Conservation (phyloP, 129 eudicot species). For the Helichrysum umbraculigerum region DNA sequence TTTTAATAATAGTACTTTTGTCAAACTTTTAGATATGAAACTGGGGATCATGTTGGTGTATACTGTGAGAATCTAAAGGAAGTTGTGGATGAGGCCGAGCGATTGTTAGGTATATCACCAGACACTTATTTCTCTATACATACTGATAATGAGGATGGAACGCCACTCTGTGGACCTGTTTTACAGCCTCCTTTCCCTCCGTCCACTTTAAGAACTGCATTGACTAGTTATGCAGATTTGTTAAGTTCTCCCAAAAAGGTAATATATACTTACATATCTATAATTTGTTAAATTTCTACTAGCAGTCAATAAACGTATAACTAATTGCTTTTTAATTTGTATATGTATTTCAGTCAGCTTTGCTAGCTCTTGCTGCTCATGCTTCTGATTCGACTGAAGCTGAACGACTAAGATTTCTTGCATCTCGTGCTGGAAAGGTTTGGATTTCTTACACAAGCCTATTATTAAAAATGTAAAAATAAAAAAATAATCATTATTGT, state of each 20-base stretch:
- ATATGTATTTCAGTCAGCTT: constrained; percentile 60
- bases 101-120: constrained; percentile 58
- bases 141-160: constrained; percentile 75
- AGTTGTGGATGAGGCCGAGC: constrained; percentile 83
- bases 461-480: background rate
- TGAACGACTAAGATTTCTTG: constrained; percentile 78
- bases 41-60: constrained; percentile 98
- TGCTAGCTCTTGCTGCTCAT: constrained; percentile 85
- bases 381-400: constrained; percentile 94
- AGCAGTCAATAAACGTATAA: background rate
- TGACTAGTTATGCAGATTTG: constrained; percentile 79
- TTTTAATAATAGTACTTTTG: background rate
- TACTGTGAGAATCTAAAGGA: constrained; percentile 83
- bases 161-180: constrained; percentile 63
- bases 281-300: background rate
- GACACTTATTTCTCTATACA: constrained; percentile 82
- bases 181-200: constrained; percentile 94
- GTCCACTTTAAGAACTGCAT: constrained; percentile 80
- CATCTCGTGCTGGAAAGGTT: constrained; percentile 97
- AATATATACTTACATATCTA: background rate
- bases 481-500: background rate
- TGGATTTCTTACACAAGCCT: constrained; percentile 1
- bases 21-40: constrained; percentile 65
- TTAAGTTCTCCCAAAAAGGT: constrained; percentile 92
- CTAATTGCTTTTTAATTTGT: background rate